These are phyloP conservation scores for Arthrobotrys iridis DNA, from an alignment of 2,329 filamentous ascomycete genomes.

Conservation along the genomic window DNA sequence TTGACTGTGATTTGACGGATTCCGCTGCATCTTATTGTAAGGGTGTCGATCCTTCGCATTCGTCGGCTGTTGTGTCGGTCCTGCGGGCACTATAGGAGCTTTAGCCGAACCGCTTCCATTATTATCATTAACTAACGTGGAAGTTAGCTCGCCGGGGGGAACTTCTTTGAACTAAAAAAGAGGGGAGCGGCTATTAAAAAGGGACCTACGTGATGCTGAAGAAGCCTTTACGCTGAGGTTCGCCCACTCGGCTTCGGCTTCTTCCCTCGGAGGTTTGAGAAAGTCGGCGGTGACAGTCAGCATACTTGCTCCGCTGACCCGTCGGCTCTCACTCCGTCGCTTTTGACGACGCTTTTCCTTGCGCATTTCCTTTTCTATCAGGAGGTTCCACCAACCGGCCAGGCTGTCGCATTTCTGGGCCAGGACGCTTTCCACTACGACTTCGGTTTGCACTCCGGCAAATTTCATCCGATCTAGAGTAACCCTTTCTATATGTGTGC, in stretches of 20 bases:
- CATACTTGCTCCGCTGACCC: conserved; percentile 77
- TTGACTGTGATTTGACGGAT: conserved; percentile 57
- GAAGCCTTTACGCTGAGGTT: conserved; percentile 55
- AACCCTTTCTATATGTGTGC: conserved; percentile 86
- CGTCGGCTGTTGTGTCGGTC: conserved; percentile 74
- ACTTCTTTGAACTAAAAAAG: conserved; percentile 20
- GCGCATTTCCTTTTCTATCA: conserved; percentile 92
- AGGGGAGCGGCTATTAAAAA: conserved; percentile 45
- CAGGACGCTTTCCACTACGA: conserved; percentile 91
- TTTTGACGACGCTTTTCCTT: conserved; percentile 82
- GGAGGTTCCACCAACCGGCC: conserved; percentile 93
- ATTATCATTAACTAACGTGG: conserved; percentile 51
- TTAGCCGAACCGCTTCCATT: conserved; percentile 55
- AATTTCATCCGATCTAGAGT: conserved; percentile 91
- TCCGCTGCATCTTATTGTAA: conserved; percentile 56
- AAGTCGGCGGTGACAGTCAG: conserved; percentile 35
- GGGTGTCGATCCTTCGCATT: conserved; percentile 67
- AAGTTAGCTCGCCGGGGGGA: conserved; percentile 50
- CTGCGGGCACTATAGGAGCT: conserved; percentile 57
- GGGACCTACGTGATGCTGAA: conserved; percentile 57
- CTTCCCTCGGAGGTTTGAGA: conserved; percentile 46
- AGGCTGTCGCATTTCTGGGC: conserved; percentile 88
- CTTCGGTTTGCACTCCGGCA: conserved; percentile 91
- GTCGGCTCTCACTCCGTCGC: conserved; percentile 84
- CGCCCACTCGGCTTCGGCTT: conserved; percentile 52